Base-by-base conservation (phyloP, 352 stramenopile species). In the Thraustochytrium striatum region DNA sequence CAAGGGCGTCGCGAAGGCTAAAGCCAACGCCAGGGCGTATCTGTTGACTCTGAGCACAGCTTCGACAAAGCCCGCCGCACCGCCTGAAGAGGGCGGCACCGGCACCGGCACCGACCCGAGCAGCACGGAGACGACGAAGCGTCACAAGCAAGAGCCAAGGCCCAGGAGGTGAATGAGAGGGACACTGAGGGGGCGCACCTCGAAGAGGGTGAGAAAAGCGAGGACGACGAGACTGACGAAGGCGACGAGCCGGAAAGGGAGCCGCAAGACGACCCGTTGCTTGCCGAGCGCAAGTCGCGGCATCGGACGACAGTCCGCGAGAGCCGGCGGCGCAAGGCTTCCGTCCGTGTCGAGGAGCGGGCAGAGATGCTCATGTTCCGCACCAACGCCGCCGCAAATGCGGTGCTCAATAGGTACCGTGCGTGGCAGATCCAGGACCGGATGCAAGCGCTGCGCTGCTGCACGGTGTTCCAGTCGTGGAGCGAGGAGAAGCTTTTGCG, bases 401-500 rank as follows among this genome's bases (percentile, higher is more conserved):
- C 16, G 16, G 36, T 41, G 21, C 65, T 75, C 9, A 68, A 75
- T n/a, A 41, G 16, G 41, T 75, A 75, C 30, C 43, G 65, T 2
- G 61, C 44, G 25, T 75, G 65, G 65, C 65, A 75, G 36, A 39
- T 75, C n/a, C 19, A 39, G 16, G 30, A 75, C 2, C 65, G 65
- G 5, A 30, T 70, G 19, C 5, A 61, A 7, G 9, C 52, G 7
- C 52, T 75, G 16, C 16, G 52, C 11, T 5, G 36, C 19, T 55
- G 65, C 36, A 50, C 8, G 9, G 25, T 75, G 21, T 75, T 75
- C 52, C 11, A 8, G 25, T 5, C 11, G 8, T 75, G 65, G 65
- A 39, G 9, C 25, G 3, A 75, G 19, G 65, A 8, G 3, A 8
- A 39, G 13, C 52, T 75, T 0, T 25, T 47, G 36, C 25, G 32